Evolutionary conservation across 139 green algal genomes (phyloP).

Genomic region (Zygnema circumcarinatum): DNA sequence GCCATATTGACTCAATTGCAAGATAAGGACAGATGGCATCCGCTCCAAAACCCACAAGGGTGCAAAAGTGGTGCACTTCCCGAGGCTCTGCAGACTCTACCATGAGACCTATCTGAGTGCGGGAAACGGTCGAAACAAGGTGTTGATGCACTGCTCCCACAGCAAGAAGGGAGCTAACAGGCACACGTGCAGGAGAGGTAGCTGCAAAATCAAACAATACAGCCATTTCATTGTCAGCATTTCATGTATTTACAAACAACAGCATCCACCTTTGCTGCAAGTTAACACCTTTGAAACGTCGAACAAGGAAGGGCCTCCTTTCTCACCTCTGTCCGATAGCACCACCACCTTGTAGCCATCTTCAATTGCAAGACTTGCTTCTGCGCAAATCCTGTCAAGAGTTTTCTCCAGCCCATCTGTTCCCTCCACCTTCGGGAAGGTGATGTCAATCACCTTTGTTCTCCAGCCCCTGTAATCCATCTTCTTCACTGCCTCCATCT

Average conservation of each 20-base stretch:
- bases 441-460: conserved; percentile 82
- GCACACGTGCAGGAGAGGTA: conserved; percentile 68
- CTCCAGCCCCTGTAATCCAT: conserved; percentile 60
- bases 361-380: conserved; percentile 78
- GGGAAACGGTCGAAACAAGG: conserved; percentile 75
- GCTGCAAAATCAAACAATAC: conserved; percentile 38
- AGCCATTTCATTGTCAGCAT: too few relatives aligned
- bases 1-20: conserved; percentile 77
- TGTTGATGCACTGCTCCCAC: conserved; percentile 88
- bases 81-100: conserved; percentile 82
- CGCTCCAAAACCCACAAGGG: conserved; percentile 88
- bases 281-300: too few relatives aligned
- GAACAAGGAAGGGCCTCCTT: too few relatives aligned
- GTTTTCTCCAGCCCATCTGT: conserved; percentile 73
- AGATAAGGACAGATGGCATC: conserved; percentile 95
- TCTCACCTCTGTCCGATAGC: conserved; percentile 76
- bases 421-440: conserved; percentile 78
- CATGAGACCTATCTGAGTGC: conserved; percentile 78
- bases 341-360: conserved; percentile 81
- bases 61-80: conserved; percentile 93
- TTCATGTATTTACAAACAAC: too few relatives aligned
- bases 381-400: conserved; percentile 76
- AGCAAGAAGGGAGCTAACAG: conserved; percentile 84
- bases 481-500: conserved; percentile 76
- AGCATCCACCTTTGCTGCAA: too few relatives aligned